phyloP scores from a whole-genome alignment of 2,329 filamentous ascomycete genomes.

The Camillea tinctor region DNA sequence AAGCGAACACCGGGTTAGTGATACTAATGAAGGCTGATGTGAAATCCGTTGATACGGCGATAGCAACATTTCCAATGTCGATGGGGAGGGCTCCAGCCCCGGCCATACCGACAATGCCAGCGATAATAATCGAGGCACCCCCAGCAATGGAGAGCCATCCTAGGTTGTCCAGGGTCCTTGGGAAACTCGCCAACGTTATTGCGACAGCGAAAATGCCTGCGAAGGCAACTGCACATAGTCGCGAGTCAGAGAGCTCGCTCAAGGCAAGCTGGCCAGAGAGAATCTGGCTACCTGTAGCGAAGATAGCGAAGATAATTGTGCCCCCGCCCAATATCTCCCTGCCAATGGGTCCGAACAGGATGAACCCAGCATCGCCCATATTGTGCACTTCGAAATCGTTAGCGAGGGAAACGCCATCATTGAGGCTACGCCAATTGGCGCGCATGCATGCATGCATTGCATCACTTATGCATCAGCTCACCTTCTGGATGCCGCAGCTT shows the following conservation, averaged over 20 bases:
- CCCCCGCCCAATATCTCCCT: conserved; percentile 48
- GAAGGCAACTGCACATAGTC: conserved; percentile 49
- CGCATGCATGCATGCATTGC: no score
- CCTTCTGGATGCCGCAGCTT: conserved; percentile 52
- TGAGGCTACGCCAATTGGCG: no score
- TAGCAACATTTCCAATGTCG: conserved; percentile 36
- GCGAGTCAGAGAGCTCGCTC: conserved; percentile 42
- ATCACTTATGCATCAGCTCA: conserved; percentile 18
- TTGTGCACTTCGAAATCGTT: conserved; percentile 45
- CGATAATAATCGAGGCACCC: conserved; percentile 46
- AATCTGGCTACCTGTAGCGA: conserved; percentile 49
- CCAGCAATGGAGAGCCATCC: conserved; percentile 45
- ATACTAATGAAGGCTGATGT: conserved; percentile 45
- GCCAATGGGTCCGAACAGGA: conserved; percentile 52
- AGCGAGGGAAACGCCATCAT: no score
- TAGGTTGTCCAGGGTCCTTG: conserved; percentile 49
- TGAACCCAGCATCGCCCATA: conserved; percentile 54
- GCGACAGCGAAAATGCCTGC: conserved; percentile 50
- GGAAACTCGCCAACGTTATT: conserved; percentile 45
- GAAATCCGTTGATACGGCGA: conserved; percentile 39
- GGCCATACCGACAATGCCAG: conserved; percentile 50
- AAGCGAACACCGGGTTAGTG: conserved; percentile 53
- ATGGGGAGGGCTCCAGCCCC: conserved; percentile 45
- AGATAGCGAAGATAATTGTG: conserved; percentile 52
- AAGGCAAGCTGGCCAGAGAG: conserved; percentile 52